Percentiles rank a stretch among this genome's conserved stretches.
phyloP scores from a whole-genome alignment of 371 early-diverging fungal species.

The Gilbertella persicaria region DNA sequence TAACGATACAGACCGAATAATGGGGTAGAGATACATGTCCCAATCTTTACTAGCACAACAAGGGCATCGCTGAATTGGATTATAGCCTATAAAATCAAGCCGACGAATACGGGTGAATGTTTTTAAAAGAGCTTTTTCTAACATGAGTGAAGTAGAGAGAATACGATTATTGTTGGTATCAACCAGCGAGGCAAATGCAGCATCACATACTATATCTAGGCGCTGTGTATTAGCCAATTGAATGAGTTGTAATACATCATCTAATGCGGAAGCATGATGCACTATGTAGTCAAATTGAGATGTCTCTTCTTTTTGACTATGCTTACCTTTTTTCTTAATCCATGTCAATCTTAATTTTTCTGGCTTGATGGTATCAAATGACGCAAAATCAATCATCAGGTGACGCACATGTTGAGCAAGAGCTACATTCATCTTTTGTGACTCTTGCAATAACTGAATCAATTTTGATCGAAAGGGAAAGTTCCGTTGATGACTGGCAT shows the following conservation, averaged over 20 bases:
- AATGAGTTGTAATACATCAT: constrained; percentile 7
- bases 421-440: not conserved
- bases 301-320: constrained; percentile 2
- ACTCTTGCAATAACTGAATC: constrained; percentile 11
- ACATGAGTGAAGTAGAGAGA: not conserved
- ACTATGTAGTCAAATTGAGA: not conserved
- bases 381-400: constrained; percentile 23
- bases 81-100: constrained; percentile 18
- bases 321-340: not conserved
- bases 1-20: constrained; percentile 9
- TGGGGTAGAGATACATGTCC: constrained; percentile 20
- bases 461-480: constrained; percentile 15
- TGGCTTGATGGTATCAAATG: constrained; percentile 16
- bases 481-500: constrained; percentile 9
- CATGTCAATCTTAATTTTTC: not conserved
- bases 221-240: constrained; percentile 9
- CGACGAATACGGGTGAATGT: constrained; percentile 4
- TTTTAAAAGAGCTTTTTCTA: not conserved
- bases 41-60: constrained; percentile 31
- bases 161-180: not conserved
- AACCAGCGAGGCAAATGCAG: constrained; percentile 7
- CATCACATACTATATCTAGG: constrained; percentile 28
- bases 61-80: constrained; percentile 27
- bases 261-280: not conserved
- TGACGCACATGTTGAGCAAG: constrained; percentile 15